Evolutionary conservation across 257 asterid genomes (phyloP).

Genomic region (Fraxinus anomala): DNA sequence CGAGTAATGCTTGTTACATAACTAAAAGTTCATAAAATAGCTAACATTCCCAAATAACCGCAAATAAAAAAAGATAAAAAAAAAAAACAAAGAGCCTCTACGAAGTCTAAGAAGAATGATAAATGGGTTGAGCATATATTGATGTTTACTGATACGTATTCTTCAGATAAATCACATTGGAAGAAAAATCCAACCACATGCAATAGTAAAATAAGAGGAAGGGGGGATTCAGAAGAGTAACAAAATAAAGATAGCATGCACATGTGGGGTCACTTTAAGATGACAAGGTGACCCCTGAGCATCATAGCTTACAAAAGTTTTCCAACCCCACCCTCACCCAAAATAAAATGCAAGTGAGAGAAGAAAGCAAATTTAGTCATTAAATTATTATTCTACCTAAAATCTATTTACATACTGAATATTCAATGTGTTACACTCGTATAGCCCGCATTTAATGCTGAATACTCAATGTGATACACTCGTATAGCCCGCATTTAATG

Average conservation of each 20-base stretch:
- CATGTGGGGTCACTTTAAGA: neutral
- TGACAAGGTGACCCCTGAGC: neutral
- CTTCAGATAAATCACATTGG: neutral
- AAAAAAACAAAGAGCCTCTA: neutral
- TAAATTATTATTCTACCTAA: neutral
- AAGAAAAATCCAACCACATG: neutral
- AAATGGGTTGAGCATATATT: neutral
- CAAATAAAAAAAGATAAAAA: neutral
- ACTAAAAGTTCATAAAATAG: neutral
- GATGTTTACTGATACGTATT: neutral
- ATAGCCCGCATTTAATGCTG: neutral
- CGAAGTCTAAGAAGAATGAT: neutral
- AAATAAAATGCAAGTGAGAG: neutral
- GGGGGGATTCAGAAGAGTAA: neutral
- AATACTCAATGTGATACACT: neutral
- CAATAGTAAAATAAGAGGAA: neutral
- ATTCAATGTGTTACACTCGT: neutral
- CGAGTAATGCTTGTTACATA: neutral
- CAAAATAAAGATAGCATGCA: neutral
- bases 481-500: neutral
- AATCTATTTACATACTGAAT: neutral
- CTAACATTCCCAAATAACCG: neutral
- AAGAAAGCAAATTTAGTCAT: neutral
- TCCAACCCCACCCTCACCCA: neutral
- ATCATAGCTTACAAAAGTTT: neutral